Percentiles rank a stretch among this genome's conserved stretches.
Conservation (phyloP, 257 asterid genomes). For the Haberlea rhodopensis region DNA sequence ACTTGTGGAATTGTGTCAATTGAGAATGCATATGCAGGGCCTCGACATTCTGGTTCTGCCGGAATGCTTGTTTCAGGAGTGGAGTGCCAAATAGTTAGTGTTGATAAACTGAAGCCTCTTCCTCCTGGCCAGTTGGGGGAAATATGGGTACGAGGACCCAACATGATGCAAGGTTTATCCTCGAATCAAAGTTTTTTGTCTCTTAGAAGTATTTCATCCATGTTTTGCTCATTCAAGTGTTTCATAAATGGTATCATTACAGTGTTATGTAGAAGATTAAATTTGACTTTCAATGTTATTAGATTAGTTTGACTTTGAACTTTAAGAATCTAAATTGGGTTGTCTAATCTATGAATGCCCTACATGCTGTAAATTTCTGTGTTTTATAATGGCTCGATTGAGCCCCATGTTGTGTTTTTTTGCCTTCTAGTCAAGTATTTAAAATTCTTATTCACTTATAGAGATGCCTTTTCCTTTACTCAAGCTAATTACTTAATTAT, state of each 20-base stretch:
- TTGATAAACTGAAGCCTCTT: slow-evolving; percentile 66
- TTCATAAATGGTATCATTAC: neutral
- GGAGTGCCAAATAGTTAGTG: slow-evolving; percentile 72
- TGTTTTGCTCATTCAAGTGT: too few species aligned
- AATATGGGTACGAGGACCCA: slow-evolving; percentile 90
- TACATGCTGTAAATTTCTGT: neutral
- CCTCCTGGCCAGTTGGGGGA: slow-evolving; percentile 82
- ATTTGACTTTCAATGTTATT: neutral
- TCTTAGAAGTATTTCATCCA: neutral
- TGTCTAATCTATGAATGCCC: neutral
- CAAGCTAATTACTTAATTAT: neutral
- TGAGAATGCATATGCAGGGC: slow-evolving; percentile 52
- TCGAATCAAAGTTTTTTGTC: slow-evolving; percentile 6
- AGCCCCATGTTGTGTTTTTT: neutral
- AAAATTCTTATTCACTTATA: too few species aligned
- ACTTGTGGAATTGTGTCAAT: slow-evolving; percentile 69
- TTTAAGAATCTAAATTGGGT: too few species aligned
- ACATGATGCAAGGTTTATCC: slow-evolving; percentile 79
- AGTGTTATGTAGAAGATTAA: neutral
- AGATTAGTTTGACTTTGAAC: too few species aligned
- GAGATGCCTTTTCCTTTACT: neutral
- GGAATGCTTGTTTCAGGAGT: slow-evolving; percentile 72
- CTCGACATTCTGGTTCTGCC: slow-evolving; percentile 82
- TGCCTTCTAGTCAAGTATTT: neutral
- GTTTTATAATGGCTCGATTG: neutral